Base-by-base conservation (phyloP, 208 protist species). In the Trypanosoma grayi region DNA sequence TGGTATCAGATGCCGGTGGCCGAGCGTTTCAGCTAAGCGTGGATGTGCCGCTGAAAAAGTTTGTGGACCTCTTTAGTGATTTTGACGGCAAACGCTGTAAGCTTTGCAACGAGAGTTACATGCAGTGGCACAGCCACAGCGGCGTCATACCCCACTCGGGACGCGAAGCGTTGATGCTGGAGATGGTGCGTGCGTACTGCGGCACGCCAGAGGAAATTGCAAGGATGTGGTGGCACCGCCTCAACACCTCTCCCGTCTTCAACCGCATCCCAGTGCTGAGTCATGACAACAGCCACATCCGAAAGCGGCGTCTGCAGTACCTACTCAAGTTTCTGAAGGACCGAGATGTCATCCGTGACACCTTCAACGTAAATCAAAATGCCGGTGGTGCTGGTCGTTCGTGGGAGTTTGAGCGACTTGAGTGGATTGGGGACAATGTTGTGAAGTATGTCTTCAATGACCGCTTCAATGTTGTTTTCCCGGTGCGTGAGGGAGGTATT, bases 331-430 rank as follows among this genome's bases (percentile, higher is more conserved):
- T 91, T 34, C 74, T 95, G 10, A 87, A 86, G 45, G 85, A 95
- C 45, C 75, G 81, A 16, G 60, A 73, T 27, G 64, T 95, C 13
- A 54, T 95, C 22, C 56, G 51, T 25, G 85, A 95, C 25, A 75
- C 77, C 1, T 95, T 95, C 65, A 85, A 84, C 48, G 62, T 95
- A n/a, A 34, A 60, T 4, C 66, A 81, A 31, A 70, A 53, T 41
- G 43, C 39, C 6, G 39, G 20, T 39, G 56, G 62, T 27, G 83
- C 89, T 22, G 71, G 69, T 11, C 83, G 89, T 24, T 77, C 79
- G 2, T 95, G 77, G 70, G 83, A 95, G 63, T 95, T 95, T 76
- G 89, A 95, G 66, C 81, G 89, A 8, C 75, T 95, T 4, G 85
- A 95, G 69, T 95, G 73, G 28, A 57, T 93, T 34, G 89, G 89